Percentiles rank a stretch among this genome's conserved stretches.
Conservation (phyloP, 805 yeast species). For the Aciculoconidium aculeatum region DNA sequence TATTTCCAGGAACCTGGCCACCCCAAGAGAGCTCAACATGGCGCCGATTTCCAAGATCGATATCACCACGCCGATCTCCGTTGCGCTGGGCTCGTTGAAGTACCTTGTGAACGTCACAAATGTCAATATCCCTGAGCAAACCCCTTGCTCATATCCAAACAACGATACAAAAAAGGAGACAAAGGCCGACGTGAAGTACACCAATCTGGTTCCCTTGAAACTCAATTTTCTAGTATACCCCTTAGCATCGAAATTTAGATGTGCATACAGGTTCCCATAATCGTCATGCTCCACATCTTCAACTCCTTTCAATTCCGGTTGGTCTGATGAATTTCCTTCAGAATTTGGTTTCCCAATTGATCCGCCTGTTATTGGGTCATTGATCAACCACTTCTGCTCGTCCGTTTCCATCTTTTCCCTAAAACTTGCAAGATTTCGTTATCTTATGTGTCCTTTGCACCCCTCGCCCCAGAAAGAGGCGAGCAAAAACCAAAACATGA, state of each 20-base stretch:
- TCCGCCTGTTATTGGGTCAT: constrained; percentile 3
- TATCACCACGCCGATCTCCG: constrained; percentile 78
- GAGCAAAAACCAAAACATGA: too few species aligned
- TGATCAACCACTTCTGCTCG: constrained; percentile 5
- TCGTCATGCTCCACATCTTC: too few species aligned
- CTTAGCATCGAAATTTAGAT: constrained; percentile 32
- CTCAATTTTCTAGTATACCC: constrained; percentile 24
- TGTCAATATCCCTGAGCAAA: constrained; percentile 80
- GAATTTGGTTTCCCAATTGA: too few species aligned
- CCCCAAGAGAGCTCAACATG: constrained; percentile 66
- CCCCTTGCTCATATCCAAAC: constrained; percentile 58
- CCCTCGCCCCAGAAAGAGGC: too few species aligned
- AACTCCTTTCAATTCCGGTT: constrained; percentile 1
- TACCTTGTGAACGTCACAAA: constrained; percentile 63
- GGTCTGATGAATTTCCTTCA: too few species aligned
- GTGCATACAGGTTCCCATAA: constrained; percentile 30
- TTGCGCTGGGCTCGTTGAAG: constrained; percentile 67
- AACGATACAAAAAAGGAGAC: constrained; percentile 39
- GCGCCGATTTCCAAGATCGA: constrained; percentile 90
- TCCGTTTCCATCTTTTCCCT: too few species aligned
- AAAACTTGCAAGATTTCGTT: too few species aligned
- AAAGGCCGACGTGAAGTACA: constrained; percentile 40
- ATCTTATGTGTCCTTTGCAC: too few species aligned
- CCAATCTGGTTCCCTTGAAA: constrained; percentile 36
- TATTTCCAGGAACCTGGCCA: constrained; percentile 71